Conservation (phyloP, 768 basidiomycete species). For the Termitomyces sp. region DNA sequence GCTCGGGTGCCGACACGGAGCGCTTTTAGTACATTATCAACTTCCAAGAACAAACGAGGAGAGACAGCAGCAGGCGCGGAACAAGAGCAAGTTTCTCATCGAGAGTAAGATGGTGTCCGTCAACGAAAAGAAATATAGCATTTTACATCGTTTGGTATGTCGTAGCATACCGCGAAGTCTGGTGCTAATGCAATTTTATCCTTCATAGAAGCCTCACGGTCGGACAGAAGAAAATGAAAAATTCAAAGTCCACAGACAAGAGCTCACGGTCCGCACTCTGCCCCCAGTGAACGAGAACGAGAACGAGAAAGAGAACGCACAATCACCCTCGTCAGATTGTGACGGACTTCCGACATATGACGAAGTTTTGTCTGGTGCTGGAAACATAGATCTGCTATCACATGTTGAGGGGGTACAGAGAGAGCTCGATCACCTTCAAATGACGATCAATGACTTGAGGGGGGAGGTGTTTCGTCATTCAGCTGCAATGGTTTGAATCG, state of each 20-base stretch:
- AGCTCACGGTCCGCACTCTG: not conserved
- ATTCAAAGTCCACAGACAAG: not conserved
- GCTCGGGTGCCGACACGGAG: not conserved
- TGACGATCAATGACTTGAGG: not conserved
- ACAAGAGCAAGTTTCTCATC: not conserved
- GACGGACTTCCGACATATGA: not conserved
- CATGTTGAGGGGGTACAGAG: not conserved
- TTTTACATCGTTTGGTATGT: not conserved
- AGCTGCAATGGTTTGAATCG: not conserved
- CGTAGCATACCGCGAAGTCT: not conserved
- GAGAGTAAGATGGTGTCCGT: not conserved
- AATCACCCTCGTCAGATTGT: not conserved
- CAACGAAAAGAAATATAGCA: not conserved
- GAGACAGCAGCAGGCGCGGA: not conserved
- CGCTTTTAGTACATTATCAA: not conserved
- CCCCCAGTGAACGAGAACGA: not conserved
- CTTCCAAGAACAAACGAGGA: not conserved
- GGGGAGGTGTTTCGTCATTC: not conserved
- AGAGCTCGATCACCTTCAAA: slow-evolving; percentile 2
- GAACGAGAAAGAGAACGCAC: not conserved
- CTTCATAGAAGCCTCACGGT: not conserved
- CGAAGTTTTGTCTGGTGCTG: not conserved
- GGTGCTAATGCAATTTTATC: not conserved
- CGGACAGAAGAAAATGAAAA: not conserved
- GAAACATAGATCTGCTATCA: not conserved